These are phyloP conservation scores for Nymphaea thermarum DNA, from an alignment of 164 flowering plant species.

Conservation along the genomic window DNA sequence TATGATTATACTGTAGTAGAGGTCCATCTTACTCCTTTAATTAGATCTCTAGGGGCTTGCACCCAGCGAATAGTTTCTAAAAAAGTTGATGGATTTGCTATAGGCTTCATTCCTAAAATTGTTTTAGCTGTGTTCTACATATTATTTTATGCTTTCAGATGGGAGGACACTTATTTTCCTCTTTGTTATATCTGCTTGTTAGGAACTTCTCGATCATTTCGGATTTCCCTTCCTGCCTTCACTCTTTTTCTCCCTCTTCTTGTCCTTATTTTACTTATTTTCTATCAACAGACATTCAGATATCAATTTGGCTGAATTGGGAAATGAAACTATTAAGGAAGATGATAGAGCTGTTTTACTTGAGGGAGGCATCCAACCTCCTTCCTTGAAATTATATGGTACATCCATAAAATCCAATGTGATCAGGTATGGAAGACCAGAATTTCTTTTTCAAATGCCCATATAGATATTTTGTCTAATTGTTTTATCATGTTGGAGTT, in stretches of 20 bases:
- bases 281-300: slow-evolving; percentile 68
- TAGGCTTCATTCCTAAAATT: no score
- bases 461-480: not conserved
- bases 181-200: not conserved
- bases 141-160: no score
- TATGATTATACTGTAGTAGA: no score
- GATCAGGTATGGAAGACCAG: slow-evolving; percentile 35
- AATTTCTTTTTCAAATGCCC: not conserved
- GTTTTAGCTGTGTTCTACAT: no score
- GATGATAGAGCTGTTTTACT: slow-evolving; percentile 80
- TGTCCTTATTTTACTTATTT: not conserved
- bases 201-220: not conserved
- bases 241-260: not conserved
- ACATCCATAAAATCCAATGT: slow-evolving; percentile 59
- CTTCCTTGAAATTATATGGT: slow-evolving; percentile 48
- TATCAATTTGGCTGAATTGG: slow-evolving; percentile 70
- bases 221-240: not conserved
- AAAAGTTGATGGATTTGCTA: no score
- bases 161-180: no score
- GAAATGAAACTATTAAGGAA: slow-evolving; percentile 48
- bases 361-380: slow-evolving; percentile 89
- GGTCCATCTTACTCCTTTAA: no score
- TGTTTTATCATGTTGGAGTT: not conserved
- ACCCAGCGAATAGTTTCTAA: no score
- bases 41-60: no score